These are phyloP conservation scores for Eucalyptus albens DNA, from an alignment of 345 rosid genomes.

Conservation along the genomic window DNA sequence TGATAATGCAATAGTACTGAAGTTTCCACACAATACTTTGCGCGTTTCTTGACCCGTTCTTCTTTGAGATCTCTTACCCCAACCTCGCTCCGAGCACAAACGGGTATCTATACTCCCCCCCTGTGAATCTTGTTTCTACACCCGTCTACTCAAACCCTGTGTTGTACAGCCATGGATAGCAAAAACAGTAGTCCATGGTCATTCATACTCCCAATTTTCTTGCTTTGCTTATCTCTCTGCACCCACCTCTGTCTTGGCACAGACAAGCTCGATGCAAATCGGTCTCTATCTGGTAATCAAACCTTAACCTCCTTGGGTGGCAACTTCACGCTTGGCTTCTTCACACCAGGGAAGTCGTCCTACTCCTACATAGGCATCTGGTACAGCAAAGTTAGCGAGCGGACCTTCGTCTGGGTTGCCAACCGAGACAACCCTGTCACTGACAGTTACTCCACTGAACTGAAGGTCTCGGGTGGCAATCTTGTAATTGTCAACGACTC, in stretches of 20 bases:
- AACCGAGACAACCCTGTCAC: slow-evolving; percentile 48
- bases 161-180: slow-evolving; percentile 2
- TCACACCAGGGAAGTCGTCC: slow-evolving; percentile 37
- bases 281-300: slow-evolving; percentile 47
- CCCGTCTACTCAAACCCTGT: too few species aligned
- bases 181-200: slow-evolving; percentile 2
- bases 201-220: slow-evolving; percentile 1
- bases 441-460: slow-evolving; percentile 23
- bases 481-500: slow-evolving; percentile 46
- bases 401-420: slow-evolving; percentile 64
- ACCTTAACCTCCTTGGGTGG: slow-evolving; percentile 37
- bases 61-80: too few species aligned
- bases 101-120: too few species aligned
- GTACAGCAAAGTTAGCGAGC: slow-evolving; percentile 29
- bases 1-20: neutral
- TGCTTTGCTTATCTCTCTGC: slow-evolving; percentile 7
- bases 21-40: neutral
- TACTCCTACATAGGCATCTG: slow-evolving; percentile 62
- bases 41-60: neutral
- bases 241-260: neutral
- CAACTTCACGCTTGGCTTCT: slow-evolving; percentile 56
- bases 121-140: too few species aligned
- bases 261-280: too few species aligned
- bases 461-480: slow-evolving; percentile 49
- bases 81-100: too few species aligned